Conservation (phyloP, 345 rosid genomes). For the Mercurialis annua region DNA sequence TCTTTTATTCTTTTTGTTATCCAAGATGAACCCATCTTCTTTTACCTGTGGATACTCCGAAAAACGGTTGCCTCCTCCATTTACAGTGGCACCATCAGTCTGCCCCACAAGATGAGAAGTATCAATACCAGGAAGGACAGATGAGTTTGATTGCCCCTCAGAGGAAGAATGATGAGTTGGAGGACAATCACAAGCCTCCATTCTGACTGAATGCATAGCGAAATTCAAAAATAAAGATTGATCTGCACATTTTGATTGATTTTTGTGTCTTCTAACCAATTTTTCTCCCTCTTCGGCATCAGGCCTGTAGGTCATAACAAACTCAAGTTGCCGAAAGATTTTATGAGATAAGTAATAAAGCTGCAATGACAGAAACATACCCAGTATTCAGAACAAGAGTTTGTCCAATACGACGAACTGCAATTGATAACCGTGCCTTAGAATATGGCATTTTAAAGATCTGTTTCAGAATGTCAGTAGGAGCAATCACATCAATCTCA, state of each 20-base stretch:
- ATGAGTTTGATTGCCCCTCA: slow-evolving; percentile 48
- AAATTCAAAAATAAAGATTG: slow-evolving; percentile 83
- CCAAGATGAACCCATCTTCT: slow-evolving; percentile 55
- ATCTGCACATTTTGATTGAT: slow-evolving; percentile 80
- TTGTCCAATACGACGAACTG: slow-evolving; percentile 86
- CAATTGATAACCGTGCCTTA: slow-evolving; percentile 84
- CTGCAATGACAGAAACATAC: slow-evolving; percentile 28
- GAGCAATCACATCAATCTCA: slow-evolving; percentile 90
- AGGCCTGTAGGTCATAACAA: slow-evolving; percentile 49
- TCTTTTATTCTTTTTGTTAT: slow-evolving; percentile 48
- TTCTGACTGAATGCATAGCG: slow-evolving; percentile 96
- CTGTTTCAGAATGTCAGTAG: slow-evolving; percentile 87
- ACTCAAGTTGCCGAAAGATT: slow-evolving; percentile 13
- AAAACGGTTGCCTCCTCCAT: slow-evolving; percentile 36
- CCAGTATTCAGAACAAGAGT: slow-evolving; percentile 88
- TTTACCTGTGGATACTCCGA: slow-evolving; percentile 50
- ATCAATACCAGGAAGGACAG: slow-evolving; percentile 55
- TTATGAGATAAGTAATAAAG: neutral
- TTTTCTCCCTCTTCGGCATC: slow-evolving; percentile 93
- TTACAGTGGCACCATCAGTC: slow-evolving; percentile 36
- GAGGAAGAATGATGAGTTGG: slow-evolving; percentile 50
- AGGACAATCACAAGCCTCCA: slow-evolving; percentile 99
- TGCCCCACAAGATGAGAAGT: slow-evolving; percentile 42
- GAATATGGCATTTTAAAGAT: slow-evolving; percentile 95
- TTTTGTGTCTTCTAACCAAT: slow-evolving; percentile 66